Percentiles rank a stretch among this genome's conserved stretches.
Conservation (phyloP, 1,284 basidiomycete genomes). For the Cryptococcus deneoformans region DNA sequence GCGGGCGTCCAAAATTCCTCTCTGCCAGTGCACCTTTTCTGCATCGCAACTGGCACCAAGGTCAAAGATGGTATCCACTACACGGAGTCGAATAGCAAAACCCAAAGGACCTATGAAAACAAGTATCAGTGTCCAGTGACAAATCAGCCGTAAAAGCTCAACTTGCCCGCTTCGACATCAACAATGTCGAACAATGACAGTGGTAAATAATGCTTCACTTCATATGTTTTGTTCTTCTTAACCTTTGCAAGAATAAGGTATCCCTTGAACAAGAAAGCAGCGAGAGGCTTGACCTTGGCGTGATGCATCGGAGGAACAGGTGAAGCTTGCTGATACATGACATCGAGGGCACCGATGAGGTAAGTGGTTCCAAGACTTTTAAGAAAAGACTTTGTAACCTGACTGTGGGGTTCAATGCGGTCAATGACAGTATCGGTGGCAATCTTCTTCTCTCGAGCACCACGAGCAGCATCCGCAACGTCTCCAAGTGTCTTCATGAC, state of each 20-base stretch:
- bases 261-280: constrained; percentile 80
- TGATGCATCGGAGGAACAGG: constrained; percentile 43
- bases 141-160: neutral
- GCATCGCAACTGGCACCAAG: constrained; percentile 70
- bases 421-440: constrained; percentile 68
- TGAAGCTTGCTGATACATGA: constrained; percentile 62
- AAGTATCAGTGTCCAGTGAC: constrained; percentile 8
- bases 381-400: constrained; percentile 56
- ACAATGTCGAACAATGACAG: constrained; percentile 66
- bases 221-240: constrained; percentile 72
- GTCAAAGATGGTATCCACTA: constrained; percentile 69
- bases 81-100: constrained; percentile 71
- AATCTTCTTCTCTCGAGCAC: constrained; percentile 60
- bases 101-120: constrained; percentile 63
- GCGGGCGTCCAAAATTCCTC: constrained; percentile 55
- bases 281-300: constrained; percentile 75
- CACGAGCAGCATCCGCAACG: constrained; percentile 56
- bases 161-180: constrained; percentile 66
- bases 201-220: constrained; percentile 81
- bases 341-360: constrained; percentile 76
- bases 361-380: constrained; percentile 67
- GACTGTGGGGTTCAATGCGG: constrained; percentile 56
- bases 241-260: constrained; percentile 85
- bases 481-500: constrained; percentile 61
- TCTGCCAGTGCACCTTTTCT: constrained; percentile 82